Base-by-base conservation (phyloP, 2,329 filamentous ascomycete species). In the Hortaea werneckii region DNA sequence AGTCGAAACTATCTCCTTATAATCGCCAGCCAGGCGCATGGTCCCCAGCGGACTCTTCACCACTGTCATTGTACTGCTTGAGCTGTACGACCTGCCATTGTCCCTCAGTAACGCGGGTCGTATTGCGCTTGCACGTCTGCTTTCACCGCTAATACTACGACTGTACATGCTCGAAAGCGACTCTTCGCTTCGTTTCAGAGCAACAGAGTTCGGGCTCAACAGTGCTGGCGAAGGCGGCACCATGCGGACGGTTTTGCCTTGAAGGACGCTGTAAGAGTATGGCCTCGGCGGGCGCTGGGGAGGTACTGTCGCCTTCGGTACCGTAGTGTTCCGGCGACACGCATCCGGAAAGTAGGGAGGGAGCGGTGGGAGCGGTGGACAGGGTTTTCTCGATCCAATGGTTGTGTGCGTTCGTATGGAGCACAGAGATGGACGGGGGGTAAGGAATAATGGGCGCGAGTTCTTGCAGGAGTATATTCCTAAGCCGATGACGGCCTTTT, bases 81-180 rank as follows among this genome's bases (percentile, higher is more conserved):
- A 51, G 30, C 51, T 57, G 3, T 42, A 43, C 4, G 43, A 55
- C 5, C 52, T 12, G 26, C 43, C 41, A 9, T 30, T 42, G 5
- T 45, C 44, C 28, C 49, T 45, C 9, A 48, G 43, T 10, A 32
- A 27, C 6, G n/a, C 29, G 12, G 43, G 46, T 29, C 39, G 26
- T 26, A 37, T 3, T 35, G 32, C 7, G 20, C 13, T 35, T 2
- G 32, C 32, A n/a, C 32, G 32, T n/a, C 32, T 35, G 32, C 46
- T 48, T 30, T 56, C 54, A 8, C 58, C 58, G 29, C 53, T 57
- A 7, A 55, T 53, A 44, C 52, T 55, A 28, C 57, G 53, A 38
- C 59, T 61, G 50, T 61, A 61, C 6, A 59, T 43, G 37, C 59
- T 61, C 4, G 58, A 58, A 3, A 57, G 29, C 9, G 58, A 60